Evolutionary conservation across 805 yeast species (phyloP).

Genomic region (Ogataea henricii): DNA sequence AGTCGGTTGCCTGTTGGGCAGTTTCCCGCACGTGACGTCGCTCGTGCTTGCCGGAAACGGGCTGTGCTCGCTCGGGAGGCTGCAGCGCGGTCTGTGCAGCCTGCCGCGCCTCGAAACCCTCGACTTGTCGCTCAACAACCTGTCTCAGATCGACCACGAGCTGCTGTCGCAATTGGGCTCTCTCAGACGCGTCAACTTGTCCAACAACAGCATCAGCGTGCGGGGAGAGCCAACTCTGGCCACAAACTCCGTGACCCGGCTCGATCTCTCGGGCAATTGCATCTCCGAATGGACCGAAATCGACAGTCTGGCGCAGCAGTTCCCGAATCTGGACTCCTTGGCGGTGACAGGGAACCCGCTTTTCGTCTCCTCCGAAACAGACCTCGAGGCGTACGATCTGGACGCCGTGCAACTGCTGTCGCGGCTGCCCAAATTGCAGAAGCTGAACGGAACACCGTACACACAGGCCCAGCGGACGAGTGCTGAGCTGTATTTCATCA

Average conservation of each 20-base stretch:
- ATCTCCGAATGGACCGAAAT: constrained; percentile 50
- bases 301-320: constrained; percentile 41
- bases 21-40: constrained; percentile 21
- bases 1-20: background rate
- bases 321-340: constrained; percentile 48
- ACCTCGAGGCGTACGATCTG: constrained; percentile 20
- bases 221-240: too few species aligned
- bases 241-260: constrained; percentile 20
- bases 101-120: constrained; percentile 9
- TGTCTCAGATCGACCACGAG: constrained; percentile 27
- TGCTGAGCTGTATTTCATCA: constrained; percentile 68
- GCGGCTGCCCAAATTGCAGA: constrained; percentile 33
- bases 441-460: constrained; percentile 61
- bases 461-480: constrained; percentile 50
- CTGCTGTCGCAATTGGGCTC: constrained; percentile 21
- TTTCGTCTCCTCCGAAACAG: constrained; percentile 22
- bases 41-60: constrained; percentile 36
- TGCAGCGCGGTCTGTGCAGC: constrained; percentile 1
- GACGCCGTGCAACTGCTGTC: constrained; percentile 24
- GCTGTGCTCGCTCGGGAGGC: constrained; percentile 20
- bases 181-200: constrained; percentile 32
- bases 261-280: constrained; percentile 57
- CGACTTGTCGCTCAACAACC: constrained; percentile 43
- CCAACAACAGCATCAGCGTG: constrained; percentile 38
- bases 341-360: constrained; percentile 58